Percentiles rank a stretch among this genome's conserved stretches.
phyloP scores from a whole-genome alignment of 371 early-diverging fungal genomes.

The Dinochytrium kinnereticum region DNA sequence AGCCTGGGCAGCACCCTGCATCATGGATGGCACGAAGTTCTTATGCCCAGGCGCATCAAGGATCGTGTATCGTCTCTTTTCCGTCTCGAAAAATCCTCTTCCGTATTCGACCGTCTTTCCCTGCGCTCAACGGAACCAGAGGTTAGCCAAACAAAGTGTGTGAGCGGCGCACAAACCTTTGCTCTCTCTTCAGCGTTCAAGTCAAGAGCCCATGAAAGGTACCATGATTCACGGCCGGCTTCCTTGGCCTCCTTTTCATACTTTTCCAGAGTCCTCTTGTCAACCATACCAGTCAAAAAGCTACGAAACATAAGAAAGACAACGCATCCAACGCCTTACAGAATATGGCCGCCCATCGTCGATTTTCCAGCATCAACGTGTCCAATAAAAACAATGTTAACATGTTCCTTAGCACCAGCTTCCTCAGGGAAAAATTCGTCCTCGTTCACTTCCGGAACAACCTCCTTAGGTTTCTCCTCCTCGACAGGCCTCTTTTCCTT shows the following conservation, averaged over 20 bases:
- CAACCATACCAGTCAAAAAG: conserved; percentile 94
- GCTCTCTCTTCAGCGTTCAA: conserved; percentile 94
- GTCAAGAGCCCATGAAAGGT: conserved; percentile 97
- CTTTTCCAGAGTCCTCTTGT: conserved; percentile 99
- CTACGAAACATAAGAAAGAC: conserved; percentile 38
- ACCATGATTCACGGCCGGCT: conserved; percentile 95
- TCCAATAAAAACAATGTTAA: conserved; percentile 98
- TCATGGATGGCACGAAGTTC: conserved; percentile 99
- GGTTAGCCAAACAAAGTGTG: conserved; percentile 2
- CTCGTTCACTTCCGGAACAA: conserved; percentile 12
- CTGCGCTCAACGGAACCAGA: conserved; percentile 42
- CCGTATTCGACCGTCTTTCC: conserved; percentile 98
- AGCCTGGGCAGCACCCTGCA: conserved; percentile 96
- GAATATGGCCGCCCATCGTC: conserved; percentile 98
- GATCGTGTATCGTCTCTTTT: conserved; percentile 92
- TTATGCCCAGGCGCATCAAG: conserved; percentile 99
- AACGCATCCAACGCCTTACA: conserved; percentile 53
- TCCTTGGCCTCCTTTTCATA: conserved; percentile 95
- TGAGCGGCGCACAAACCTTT: conserved; percentile 63
- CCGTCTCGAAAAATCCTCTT: conserved; percentile 96
- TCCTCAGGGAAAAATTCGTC: conserved; percentile 29
- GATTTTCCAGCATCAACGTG: conserved; percentile 99
- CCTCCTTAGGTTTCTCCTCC: conserved; percentile 18
- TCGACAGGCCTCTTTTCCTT: conserved; percentile 1
- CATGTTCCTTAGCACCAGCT: conserved; percentile 73